A percentile compares a stretch with the other conserved stretches of the same genome.
phyloP scores from a whole-genome alignment of 495 filamentous ascomycete genomes.

The Penicillium malachiteum region DNA sequence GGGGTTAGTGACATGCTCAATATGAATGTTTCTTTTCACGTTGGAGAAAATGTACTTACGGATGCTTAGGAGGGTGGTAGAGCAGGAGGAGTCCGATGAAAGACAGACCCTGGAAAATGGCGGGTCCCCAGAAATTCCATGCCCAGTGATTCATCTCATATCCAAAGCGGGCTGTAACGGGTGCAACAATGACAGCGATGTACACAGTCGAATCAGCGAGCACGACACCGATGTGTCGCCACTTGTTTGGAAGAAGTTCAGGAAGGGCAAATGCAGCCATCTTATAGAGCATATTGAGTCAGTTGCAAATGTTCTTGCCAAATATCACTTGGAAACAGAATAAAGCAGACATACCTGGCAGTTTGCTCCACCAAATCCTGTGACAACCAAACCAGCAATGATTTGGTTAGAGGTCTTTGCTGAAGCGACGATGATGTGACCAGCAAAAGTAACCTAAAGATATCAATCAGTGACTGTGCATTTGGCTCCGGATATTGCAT shows the following conservation, averaged over 20 bases:
- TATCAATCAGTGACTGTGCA: neutral
- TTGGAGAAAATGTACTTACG: conserved; percentile 8
- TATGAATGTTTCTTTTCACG: neutral
- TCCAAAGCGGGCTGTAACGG: conserved; percentile 24
- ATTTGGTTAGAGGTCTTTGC: conserved; percentile 24
- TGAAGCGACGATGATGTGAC: conserved; percentile 24
- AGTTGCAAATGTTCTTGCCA: neutral
- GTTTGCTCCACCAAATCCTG: conserved; percentile 26
- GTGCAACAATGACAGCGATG: conserved; percentile 26
- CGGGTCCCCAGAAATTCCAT: conserved; percentile 27
- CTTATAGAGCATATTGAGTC: conserved; percentile 1
- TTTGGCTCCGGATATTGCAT: neutral
- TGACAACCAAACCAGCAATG: conserved; percentile 24
- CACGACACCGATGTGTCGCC: conserved; percentile 27
- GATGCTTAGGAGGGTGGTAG: conserved; percentile 26
- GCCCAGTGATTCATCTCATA: conserved; percentile 22
- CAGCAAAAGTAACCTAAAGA: conserved; percentile 19
- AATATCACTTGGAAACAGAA: too few species aligned
- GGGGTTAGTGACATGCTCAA: neutral
- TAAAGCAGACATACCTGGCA: conserved; percentile 14
- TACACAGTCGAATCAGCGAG: conserved; percentile 28
- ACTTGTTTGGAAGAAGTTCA: conserved; percentile 29
- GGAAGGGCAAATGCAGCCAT: conserved; percentile 29
- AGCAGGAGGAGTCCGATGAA: conserved; percentile 21
- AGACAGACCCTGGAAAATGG: conserved; percentile 26